Conservation (phyloP, 2,329 filamentous ascomycete species). For the Ascochyta clinopodiicola region DNA sequence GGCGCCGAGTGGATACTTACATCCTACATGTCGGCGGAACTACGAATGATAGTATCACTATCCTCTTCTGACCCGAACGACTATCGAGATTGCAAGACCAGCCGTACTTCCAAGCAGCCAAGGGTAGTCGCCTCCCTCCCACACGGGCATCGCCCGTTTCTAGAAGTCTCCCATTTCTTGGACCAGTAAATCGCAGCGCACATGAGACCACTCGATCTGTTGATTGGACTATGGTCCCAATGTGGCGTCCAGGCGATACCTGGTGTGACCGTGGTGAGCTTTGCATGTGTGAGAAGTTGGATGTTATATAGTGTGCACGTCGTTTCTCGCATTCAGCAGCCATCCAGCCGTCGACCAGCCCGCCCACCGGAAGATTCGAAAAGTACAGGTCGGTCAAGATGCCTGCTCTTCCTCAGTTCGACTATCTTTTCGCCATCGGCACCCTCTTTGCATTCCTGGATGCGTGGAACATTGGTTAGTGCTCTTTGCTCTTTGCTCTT, state of each 20-base stretch:
- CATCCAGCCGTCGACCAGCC: slow-evolving; percentile 16
- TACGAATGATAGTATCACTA: slow-evolving; percentile 10
- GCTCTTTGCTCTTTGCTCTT: not conserved
- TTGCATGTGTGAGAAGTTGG: slow-evolving; percentile 2
- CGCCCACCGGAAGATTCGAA: slow-evolving; percentile 16
- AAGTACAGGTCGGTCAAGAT: slow-evolving; percentile 28
- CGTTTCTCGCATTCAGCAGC: slow-evolving; percentile 3
- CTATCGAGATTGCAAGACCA: slow-evolving; percentile 1
- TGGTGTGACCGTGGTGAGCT: slow-evolving; percentile 2
- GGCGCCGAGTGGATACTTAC: slow-evolving; percentile 26
- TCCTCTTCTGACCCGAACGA: slow-evolving; percentile 7
- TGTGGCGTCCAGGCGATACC: slow-evolving; percentile 16
- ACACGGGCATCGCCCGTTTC: slow-evolving; percentile 1
- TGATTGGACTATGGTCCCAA: slow-evolving; percentile 20
- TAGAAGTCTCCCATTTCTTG: slow-evolving; percentile 9
- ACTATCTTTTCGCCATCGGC: slow-evolving; percentile 69
- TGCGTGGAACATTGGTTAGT: slow-evolving; percentile 68
- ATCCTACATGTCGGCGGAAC: slow-evolving; percentile 22
- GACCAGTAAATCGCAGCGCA: slow-evolving; percentile 12
- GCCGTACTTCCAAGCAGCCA: slow-evolving; percentile 22
- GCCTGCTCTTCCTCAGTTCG: slow-evolving; percentile 59
- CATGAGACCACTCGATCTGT: slow-evolving; percentile 18
- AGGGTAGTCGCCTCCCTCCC: slow-evolving; percentile 11
- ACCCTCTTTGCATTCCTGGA: slow-evolving; percentile 71
- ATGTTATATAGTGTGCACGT: slow-evolving; percentile 24